These are phyloP conservation scores for Oryza glaberrima DNA, from an alignment of 176 grass and related monocot species.

Conservation along the genomic window DNA sequence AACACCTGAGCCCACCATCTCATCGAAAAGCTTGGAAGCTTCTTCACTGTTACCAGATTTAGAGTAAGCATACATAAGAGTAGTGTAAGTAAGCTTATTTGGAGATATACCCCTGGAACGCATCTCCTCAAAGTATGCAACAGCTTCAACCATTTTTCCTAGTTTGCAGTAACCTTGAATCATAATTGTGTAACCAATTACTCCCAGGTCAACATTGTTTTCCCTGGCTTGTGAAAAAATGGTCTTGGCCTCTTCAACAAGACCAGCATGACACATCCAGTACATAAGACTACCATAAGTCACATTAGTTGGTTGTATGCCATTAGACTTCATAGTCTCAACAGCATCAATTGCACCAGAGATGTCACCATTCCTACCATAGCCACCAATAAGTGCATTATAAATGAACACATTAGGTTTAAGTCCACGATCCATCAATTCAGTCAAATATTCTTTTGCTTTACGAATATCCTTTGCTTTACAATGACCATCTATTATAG, in stretches of 20 bases:
- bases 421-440: conserved; percentile 63
- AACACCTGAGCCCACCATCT: conserved; percentile 75
- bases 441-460: conserved; percentile 64
- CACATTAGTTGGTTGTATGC: conserved; percentile 63
- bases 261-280: conserved; percentile 73
- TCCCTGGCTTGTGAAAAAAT: conserved; percentile 60
- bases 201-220: conserved; percentile 56
- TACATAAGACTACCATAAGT: conserved; percentile 80
- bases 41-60: conserved; percentile 68
- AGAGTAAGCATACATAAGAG: conserved; percentile 73
- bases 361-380: conserved; percentile 70
- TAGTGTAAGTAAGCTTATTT: conserved; percentile 89
- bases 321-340: conserved; percentile 72
- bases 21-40: conserved; percentile 70
- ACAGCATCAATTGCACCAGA: conserved; percentile 67
- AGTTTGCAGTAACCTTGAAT: conserved; percentile 79
- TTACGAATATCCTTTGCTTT: conserved; percentile 80
- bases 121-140: conserved; percentile 75
- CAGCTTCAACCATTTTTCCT: conserved; percentile 81
- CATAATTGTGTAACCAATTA: conserved; percentile 77
- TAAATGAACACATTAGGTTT: conserved; percentile 74
- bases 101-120: conserved; percentile 55
- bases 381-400: conserved; percentile 87
- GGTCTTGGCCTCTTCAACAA: conserved; percentile 69
- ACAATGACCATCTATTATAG: conserved; percentile 81